These are phyloP conservation scores for Ganoderma boninense DNA, from an alignment of 1,284 basidiomycete species.

Conservation along the genomic window DNA sequence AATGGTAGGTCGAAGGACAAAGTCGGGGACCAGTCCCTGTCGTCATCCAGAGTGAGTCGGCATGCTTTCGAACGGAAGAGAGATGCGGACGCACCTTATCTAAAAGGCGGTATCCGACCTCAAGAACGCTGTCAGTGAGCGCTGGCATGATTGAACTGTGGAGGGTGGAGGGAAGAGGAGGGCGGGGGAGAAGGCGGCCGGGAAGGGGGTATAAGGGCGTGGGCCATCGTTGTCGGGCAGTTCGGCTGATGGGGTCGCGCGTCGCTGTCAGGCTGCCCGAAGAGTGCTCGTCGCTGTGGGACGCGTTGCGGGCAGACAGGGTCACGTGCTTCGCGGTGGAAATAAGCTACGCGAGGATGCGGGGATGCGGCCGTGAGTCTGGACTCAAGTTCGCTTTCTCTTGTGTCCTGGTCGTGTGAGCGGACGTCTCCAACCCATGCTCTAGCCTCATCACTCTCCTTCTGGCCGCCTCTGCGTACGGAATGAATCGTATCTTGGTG, in stretches of 20 bases:
- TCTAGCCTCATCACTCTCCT: background rate
- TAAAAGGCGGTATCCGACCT: constrained; percentile 38
- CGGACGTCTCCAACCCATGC: background rate
- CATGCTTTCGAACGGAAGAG: background rate
- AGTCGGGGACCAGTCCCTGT: constrained; percentile 70
- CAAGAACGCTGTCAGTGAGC: constrained; percentile 25
- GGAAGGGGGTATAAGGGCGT: background rate
- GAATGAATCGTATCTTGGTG: constrained; percentile 31
- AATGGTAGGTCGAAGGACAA: constrained; percentile 66
- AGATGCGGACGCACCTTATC: constrained; percentile 36
- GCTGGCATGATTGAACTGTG: constrained; percentile 17
- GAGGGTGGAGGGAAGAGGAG: background rate
- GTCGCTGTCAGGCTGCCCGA: constrained; percentile 17
- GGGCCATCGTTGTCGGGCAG: constrained; percentile 9
- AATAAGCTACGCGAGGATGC: constrained; percentile 14
- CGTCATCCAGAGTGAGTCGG: constrained; percentile 30
- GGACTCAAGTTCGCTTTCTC: constrained; percentile 1
- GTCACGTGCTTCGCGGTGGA: constrained; percentile 25
- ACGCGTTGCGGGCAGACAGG: constrained; percentile 20
- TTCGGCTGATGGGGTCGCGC: constrained; percentile 11
- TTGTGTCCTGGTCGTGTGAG: constrained; percentile 24
- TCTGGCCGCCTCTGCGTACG: constrained; percentile 13
- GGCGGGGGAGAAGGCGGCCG: background rate
- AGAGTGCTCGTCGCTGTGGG: constrained; percentile 14
- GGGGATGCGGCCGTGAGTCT: background rate